Conservation (phyloP, 2,329 filamentous ascomycete genomes). For the Pyrenophora graminea region DNA sequence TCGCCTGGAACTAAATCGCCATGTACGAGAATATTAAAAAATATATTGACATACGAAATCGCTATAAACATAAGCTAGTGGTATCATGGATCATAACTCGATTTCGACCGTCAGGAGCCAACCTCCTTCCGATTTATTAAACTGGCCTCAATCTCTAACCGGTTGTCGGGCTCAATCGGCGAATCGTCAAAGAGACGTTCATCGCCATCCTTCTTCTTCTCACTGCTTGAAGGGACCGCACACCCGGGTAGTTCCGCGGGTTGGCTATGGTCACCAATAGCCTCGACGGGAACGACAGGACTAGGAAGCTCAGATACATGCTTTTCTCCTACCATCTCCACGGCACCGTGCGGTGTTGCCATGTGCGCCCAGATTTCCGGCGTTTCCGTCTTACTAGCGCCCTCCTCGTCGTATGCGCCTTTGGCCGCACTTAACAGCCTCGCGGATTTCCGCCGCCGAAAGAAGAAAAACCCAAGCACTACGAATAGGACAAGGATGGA, state of each 20-base stretch:
- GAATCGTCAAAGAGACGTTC: conserved; percentile 19
- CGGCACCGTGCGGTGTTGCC: background rate
- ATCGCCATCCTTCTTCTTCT: background rate
- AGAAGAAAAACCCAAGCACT: conserved; percentile 16
- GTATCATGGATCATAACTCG: background rate
- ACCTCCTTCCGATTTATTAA: conserved; percentile 10
- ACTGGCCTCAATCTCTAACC: conserved; percentile 2
- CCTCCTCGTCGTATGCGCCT: conserved; percentile 21
- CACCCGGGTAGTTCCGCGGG: conserved; percentile 21
- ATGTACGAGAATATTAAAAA: background rate
- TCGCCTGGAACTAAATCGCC: no score
- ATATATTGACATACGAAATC: background rate
- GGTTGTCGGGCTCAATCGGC: conserved; percentile 16
- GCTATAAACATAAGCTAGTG: background rate
- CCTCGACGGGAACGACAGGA: conserved; percentile 12
- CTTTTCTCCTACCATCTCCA: conserved; percentile 11
- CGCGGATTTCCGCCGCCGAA: conserved; percentile 9
- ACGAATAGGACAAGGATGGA: conserved; percentile 15
- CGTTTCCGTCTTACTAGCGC: background rate
- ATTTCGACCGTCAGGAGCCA: background rate
- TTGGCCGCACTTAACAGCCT: background rate
- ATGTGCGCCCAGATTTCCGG: conserved; percentile 9
- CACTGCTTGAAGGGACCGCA: conserved; percentile 1
- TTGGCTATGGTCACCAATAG: conserved; percentile 7
- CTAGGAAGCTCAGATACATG: conserved; percentile 17